These are phyloP conservation scores for Rhizopus stolonifer DNA, from an alignment of 371 early-diverging fungal species.

Conservation along the genomic window DNA sequence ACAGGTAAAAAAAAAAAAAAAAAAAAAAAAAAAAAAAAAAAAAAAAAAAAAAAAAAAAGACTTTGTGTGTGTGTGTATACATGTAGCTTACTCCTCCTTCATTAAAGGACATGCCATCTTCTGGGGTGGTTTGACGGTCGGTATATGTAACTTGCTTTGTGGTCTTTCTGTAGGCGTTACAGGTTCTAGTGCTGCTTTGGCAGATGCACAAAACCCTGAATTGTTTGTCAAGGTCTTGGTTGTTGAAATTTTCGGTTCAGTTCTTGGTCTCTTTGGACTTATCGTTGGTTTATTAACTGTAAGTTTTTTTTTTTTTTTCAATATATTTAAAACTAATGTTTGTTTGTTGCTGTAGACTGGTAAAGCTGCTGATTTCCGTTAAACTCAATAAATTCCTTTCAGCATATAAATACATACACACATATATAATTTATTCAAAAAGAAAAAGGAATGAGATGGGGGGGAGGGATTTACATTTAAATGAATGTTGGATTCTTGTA, in stretches of 20 bases:
- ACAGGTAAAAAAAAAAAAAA: conserved; percentile 61
- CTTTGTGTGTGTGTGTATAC: background rate
- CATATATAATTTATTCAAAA: no score
- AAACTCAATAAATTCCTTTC: conserved; percentile 1
- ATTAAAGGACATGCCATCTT: conserved; percentile 84
- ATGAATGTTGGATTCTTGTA: background rate
- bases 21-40: no score
- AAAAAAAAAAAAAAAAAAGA: background rate
- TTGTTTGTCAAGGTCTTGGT: conserved; percentile 96
- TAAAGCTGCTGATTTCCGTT: conserved; percentile 56
- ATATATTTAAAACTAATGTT: no score
- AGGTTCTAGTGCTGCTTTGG: conserved; percentile 91
- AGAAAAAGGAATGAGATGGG: background rate
- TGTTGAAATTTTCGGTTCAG: conserved; percentile 96
- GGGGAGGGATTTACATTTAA: background rate
- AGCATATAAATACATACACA: background rate
- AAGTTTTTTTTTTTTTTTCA: no score
- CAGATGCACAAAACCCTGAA: conserved; percentile 93
- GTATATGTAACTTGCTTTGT: conserved; percentile 91
- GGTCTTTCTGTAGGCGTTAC: conserved; percentile 95
- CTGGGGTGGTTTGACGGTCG: conserved; percentile 96
- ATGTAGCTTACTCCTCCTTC: background rate
- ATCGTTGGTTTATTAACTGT: conserved; percentile 79
- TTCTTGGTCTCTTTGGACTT: conserved; percentile 95
- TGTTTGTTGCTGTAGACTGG: no score